A percentile compares a stretch with the other conserved stretches of the same genome.
Conservation (phyloP, 768 basidiomycete species). For the Myochromella boudieri region DNA sequence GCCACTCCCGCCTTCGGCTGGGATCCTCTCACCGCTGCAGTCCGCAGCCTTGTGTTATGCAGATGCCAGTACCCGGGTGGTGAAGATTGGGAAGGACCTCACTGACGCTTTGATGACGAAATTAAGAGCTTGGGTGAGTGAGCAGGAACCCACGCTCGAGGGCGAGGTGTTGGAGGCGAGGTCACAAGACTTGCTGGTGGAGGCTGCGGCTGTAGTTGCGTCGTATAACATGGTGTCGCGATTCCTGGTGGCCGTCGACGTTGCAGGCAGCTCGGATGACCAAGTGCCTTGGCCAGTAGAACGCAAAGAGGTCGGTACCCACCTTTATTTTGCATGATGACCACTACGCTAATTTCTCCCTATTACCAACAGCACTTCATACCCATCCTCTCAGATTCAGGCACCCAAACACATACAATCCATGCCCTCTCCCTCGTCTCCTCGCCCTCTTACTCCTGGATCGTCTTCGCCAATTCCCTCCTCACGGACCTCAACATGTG, state of each 20-base stretch:
- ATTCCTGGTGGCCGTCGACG: conserved; percentile 61
- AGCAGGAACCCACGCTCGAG: conserved; percentile 16
- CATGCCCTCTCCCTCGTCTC: conserved; percentile 41
- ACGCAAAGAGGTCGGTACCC: conserved; percentile 36
- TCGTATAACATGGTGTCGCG: conserved; percentile 72
- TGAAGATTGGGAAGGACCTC: conserved; percentile 41
- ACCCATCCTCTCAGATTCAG: conserved; percentile 31
- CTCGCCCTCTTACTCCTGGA: conserved; percentile 44
- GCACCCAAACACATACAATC: conserved; percentile 31
- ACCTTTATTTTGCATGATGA: not conserved
- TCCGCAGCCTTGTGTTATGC: conserved; percentile 55
- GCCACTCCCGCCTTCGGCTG: conserved; percentile 36
- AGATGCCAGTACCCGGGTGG: conserved; percentile 53
- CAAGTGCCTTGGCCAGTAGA: conserved; percentile 51
- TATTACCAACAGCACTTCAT: conserved; percentile 35
- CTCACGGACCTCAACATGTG: conserved; percentile 50
- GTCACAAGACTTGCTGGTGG: conserved; percentile 49
- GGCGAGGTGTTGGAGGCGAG: conserved; percentile 26
- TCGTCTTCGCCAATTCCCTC: conserved; percentile 51
- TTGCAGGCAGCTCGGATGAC: conserved; percentile 49
- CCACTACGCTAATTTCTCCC: not conserved
- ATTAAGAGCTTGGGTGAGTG: conserved; percentile 25
- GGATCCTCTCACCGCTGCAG: conserved; percentile 46
- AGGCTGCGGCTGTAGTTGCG: conserved; percentile 51
- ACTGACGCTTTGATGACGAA: conserved; percentile 39